Evolutionary conservation across 2,329 filamentous ascomycete genomes (phyloP).

Genomic region (Cladosporium colombiae): DNA sequence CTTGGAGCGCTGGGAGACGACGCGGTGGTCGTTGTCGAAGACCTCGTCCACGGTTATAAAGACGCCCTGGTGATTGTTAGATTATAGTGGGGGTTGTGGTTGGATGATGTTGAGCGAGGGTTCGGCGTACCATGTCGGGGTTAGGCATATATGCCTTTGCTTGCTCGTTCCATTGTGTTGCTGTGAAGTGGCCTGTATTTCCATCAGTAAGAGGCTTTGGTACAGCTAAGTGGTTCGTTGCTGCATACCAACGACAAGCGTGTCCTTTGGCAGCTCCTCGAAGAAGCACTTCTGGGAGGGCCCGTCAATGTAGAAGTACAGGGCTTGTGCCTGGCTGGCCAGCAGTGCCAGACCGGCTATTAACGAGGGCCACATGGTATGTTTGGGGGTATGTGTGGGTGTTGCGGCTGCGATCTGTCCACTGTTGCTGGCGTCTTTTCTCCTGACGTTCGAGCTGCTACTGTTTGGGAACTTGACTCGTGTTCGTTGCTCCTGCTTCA

Average conservation of each 20-base stretch:
- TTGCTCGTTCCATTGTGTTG: constrained; percentile 78
- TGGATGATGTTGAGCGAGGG: not conserved
- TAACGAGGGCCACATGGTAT: constrained; percentile 31
- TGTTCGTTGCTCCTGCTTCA: constrained; percentile 8
- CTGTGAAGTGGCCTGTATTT: constrained; percentile 72
- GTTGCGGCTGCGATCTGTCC: not conserved
- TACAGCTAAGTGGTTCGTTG: not conserved
- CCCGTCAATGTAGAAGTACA: constrained; percentile 96
- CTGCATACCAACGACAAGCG: constrained; percentile 77
- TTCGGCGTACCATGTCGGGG: constrained; percentile 51
- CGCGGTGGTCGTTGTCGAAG: constrained; percentile 97
- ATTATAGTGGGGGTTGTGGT: constrained; percentile 16
- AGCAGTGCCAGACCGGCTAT: constrained; percentile 37
- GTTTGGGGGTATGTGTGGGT: constrained; percentile 19
- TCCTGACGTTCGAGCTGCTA: constrained; percentile 19
- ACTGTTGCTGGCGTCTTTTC: constrained; percentile 11
- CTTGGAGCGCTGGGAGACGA: constrained; percentile 81
- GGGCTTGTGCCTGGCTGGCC: constrained; percentile 68
- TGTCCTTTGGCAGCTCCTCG: constrained; percentile 97
- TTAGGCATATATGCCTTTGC: constrained; percentile 69
- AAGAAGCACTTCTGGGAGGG: constrained; percentile 90
- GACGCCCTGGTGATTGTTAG: constrained; percentile 56
- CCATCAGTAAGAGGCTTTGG: not conserved
- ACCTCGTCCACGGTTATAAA: constrained; percentile 94
- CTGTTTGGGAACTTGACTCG: constrained; percentile 16